Conservation (phyloP, 2,329 filamentous ascomycete genomes). For the Dothidotthia symphoricarpi region DNA sequence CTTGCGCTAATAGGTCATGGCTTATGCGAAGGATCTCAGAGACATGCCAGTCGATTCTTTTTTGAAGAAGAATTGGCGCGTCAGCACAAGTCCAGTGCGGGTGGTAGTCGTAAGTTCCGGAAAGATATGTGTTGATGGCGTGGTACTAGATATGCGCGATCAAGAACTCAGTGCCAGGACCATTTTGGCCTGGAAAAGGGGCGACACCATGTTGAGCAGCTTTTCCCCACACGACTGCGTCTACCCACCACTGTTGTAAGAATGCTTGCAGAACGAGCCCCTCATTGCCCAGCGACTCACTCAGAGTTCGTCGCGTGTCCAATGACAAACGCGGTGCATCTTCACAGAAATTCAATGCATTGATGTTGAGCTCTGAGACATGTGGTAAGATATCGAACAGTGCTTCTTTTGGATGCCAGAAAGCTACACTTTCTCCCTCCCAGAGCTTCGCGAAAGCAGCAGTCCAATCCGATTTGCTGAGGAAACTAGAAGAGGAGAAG, state of each 20-base stretch:
- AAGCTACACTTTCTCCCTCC: constrained; percentile 6
- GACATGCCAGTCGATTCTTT: constrained; percentile 17
- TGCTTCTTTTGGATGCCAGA: constrained; percentile 28
- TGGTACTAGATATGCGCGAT: constrained; percentile 22
- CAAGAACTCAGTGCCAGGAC: constrained; percentile 10
- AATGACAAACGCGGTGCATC: neutral
- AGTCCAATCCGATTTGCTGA: constrained; percentile 19
- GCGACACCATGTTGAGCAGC: neutral
- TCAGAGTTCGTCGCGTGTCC: neutral
- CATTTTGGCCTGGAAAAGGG: no score
- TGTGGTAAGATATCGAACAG: constrained; percentile 27
- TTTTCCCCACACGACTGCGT: constrained; percentile 11
- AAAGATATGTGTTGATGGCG: constrained; percentile 30
- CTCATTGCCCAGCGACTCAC: constrained; percentile 15
- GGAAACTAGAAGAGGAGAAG: constrained; percentile 24
- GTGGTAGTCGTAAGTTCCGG: constrained; percentile 30
- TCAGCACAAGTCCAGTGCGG: constrained; percentile 12
- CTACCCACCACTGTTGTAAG: constrained; percentile 19
- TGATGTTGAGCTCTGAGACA: constrained; percentile 22
- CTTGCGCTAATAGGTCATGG: constrained; percentile 13
- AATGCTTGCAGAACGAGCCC: constrained; percentile 16
- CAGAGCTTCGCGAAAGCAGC: constrained; percentile 19
- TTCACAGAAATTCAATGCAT: constrained; percentile 9
- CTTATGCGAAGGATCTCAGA: constrained; percentile 19
- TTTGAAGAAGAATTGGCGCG: constrained; percentile 16